A percentile compares a stretch with the other conserved stretches of the same genome.
Evolutionary conservation across 306 rosid species (phyloP).

Genomic region (Casuarina equisetifolia): DNA sequence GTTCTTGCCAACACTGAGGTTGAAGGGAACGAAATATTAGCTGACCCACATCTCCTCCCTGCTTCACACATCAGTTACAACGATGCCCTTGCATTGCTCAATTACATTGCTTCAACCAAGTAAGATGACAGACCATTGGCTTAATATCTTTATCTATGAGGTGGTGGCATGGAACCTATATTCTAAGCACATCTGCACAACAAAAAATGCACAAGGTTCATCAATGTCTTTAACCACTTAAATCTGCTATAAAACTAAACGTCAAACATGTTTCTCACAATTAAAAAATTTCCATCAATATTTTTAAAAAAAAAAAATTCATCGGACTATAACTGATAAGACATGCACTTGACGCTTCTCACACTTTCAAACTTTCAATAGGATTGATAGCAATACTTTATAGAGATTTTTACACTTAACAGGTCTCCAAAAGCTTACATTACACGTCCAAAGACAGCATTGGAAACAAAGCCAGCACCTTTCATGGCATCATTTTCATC

Average conservation of each 20-base stretch:
- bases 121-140: too few species aligned
- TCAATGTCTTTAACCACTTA: not conserved
- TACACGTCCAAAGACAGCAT: too few species aligned
- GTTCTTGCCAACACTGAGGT: constrained; percentile 65
- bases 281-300: too few species aligned
- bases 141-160: not conserved
- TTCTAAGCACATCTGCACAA: not conserved
- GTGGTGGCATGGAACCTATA: not conserved
- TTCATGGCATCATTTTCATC: too few species aligned
- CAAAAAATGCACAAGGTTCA: not conserved
- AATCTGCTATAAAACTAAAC: too few species aligned
- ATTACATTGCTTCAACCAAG: too few species aligned
- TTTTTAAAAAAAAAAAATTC: too few species aligned
- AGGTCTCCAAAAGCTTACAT: too few species aligned
- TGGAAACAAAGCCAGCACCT: too few species aligned
- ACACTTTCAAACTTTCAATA: not conserved
- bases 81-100: too few species aligned
- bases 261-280: too few species aligned
- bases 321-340: not conserved
- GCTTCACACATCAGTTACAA: constrained; percentile 32
- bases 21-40: constrained; percentile 64
- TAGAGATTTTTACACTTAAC: too few species aligned
- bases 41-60: constrained; percentile 93
- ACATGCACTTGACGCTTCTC: not conserved
- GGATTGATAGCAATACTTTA: not conserved